phyloP scores from a whole-genome alignment of 768 basidiomycete species.

The Suillus brevipes region DNA sequence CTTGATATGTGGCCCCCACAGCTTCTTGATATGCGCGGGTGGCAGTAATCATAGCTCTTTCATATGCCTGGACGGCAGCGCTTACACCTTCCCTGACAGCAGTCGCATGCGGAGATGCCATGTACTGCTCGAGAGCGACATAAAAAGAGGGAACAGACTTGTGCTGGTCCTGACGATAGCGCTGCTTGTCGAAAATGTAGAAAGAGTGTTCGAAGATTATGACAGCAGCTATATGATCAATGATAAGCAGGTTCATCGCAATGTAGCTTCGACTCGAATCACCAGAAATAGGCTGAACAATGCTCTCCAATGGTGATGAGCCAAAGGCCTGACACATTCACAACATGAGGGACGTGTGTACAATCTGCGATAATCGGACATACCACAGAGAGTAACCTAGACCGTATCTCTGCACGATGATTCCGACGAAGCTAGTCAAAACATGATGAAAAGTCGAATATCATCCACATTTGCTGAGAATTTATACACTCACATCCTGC shows the following conservation, averaged over 20 bases:
- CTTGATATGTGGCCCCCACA: no score
- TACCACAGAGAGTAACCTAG: not conserved
- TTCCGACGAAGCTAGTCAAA: not conserved
- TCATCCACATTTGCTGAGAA: not conserved
- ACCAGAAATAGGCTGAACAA: not conserved
- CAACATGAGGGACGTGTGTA: not conserved
- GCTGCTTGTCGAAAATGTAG: no score
- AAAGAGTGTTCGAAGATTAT: no score
- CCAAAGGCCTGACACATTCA: not conserved
- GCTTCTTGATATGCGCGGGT: no score
- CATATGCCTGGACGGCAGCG: no score
- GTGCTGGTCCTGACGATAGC: no score
- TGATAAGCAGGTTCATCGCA: not conserved
- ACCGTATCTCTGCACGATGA: not conserved
- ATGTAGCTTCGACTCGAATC: not conserved
- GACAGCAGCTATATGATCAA: no score
- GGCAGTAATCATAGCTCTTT: no score
- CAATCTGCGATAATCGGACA: not conserved
- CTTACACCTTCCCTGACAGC: no score
- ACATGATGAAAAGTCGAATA: not conserved
- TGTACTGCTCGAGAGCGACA: no score
- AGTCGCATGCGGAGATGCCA: no score
- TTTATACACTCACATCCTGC: not conserved
- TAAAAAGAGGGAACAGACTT: no score
- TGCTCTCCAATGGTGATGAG: not conserved